These are phyloP conservation scores for Phlebopus sp. DNA, from an alignment of 1,284 basidiomycete genomes.

Conservation along the genomic window DNA sequence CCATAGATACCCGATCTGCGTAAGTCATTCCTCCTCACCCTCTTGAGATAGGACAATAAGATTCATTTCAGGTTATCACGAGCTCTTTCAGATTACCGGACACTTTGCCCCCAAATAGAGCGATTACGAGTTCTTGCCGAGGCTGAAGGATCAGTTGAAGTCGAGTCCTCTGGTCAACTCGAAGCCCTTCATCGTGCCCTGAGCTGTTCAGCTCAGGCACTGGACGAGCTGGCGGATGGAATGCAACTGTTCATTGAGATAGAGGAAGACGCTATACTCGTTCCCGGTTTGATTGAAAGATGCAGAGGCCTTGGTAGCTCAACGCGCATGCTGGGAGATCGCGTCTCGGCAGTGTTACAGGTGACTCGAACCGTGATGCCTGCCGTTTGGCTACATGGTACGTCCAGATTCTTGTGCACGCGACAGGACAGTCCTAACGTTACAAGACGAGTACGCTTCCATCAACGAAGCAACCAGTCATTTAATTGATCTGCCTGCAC, in stretches of 20 bases:
- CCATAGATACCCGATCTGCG: conserved; percentile 51
- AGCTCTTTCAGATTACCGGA: conserved; percentile 18
- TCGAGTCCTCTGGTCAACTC: conserved; percentile 15
- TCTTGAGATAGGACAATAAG: not conserved
- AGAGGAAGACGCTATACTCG: conserved; percentile 24
- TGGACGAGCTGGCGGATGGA: conserved; percentile 41
- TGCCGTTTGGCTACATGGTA: conserved; percentile 35
- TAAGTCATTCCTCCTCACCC: conserved; percentile 27
- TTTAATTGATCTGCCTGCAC: conserved; percentile 21
- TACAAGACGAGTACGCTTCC: conserved; percentile 24
- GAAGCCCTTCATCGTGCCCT: conserved; percentile 30
- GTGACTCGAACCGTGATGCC: conserved; percentile 20
- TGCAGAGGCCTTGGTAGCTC: conserved; percentile 21
- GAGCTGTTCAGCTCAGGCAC: conserved; percentile 29
- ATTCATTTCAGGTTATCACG: conserved; percentile 37
- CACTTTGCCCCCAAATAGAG: conserved; percentile 14
- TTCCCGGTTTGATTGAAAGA: conserved; percentile 32
- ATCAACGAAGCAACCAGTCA: conserved; percentile 20
- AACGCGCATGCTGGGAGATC: conserved; percentile 20
- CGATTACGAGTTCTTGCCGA: conserved; percentile 23
- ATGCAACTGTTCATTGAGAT: conserved; percentile 34
- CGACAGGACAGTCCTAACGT: not conserved
- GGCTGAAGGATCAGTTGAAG: conserved; percentile 19
- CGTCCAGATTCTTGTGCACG: not conserved
- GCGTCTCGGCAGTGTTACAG: conserved; percentile 23